A percentile compares a stretch with the other conserved stretches of the same genome.
Conservation (phyloP, 495 filamentous ascomycete species). For the Hypoxylon perforatum region DNA sequence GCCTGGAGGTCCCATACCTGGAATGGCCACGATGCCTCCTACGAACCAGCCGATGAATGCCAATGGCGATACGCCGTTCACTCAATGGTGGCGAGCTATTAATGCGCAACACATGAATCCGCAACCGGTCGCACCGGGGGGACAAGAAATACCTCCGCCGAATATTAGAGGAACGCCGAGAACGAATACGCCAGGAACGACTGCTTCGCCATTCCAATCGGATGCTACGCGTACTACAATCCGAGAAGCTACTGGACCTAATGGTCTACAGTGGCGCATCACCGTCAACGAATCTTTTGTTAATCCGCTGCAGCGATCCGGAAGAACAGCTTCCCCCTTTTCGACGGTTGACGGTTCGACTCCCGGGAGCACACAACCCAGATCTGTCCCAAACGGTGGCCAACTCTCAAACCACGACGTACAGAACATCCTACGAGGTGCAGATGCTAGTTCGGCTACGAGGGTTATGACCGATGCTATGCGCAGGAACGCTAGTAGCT, state of each 20-base stretch:
- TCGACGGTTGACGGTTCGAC: constrained; percentile 7
- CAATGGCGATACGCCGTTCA: constrained; percentile 26
- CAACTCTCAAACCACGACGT: constrained; percentile 47
- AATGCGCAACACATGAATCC: constrained; percentile 26
- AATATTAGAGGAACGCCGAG: constrained; percentile 18
- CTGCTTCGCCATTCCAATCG: constrained; percentile 35
- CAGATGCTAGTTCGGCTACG: constrained; percentile 54
- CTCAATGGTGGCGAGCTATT: constrained; percentile 39
- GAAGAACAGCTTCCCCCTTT: constrained; percentile 31
- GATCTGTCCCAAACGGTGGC: constrained; percentile 26
- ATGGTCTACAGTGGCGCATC: constrained; percentile 36
- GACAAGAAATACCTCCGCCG: constrained; percentile 4
- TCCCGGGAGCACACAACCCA: constrained; percentile 14
- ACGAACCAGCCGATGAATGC: constrained; percentile 31
- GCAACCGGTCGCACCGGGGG: constrained; percentile 9
- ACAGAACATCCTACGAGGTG: constrained; percentile 54
- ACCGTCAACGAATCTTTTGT: constrained; percentile 34
- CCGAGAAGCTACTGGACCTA: constrained; percentile 28
- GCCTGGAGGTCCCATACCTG: not conserved
- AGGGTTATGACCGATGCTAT: constrained; percentile 58
- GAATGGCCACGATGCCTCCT: constrained; percentile 1
- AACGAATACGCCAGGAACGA: constrained; percentile 36
- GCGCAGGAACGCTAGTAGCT: constrained; percentile 59
- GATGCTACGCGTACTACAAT: constrained; percentile 31
- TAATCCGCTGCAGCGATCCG: constrained; percentile 30